phyloP scores from a whole-genome alignment of 768 basidiomycete genomes.

The Hygrocybe punicea region DNA sequence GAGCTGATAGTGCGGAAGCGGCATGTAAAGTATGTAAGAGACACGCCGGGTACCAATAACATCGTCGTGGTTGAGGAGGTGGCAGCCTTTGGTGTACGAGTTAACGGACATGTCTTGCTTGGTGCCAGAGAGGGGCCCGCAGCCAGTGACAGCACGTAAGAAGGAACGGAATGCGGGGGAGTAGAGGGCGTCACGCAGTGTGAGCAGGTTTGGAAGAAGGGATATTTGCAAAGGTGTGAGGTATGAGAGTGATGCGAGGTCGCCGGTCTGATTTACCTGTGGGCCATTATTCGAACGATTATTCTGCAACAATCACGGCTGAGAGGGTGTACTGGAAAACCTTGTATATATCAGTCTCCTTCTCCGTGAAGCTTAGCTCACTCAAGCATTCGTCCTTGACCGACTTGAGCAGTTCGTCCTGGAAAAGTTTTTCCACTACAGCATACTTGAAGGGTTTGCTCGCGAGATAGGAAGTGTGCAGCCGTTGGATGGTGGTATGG shows the following conservation, averaged over 20 bases:
- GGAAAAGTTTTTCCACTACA: slow-evolving; percentile 76
- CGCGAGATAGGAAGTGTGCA: slow-evolving; percentile 53
- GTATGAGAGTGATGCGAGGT: slow-evolving; percentile 89
- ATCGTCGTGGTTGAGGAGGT: slow-evolving; percentile 97
- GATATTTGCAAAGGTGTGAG: slow-evolving; percentile 74
- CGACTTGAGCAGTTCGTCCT: slow-evolving; percentile 71
- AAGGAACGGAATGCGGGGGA: slow-evolving; percentile 77
- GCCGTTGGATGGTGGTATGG: slow-evolving; percentile 49
- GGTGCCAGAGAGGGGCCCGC: slow-evolving; percentile 83
- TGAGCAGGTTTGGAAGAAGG: slow-evolving; percentile 73
- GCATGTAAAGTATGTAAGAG: slow-evolving; percentile 97
- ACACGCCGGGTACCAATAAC: slow-evolving; percentile 92
- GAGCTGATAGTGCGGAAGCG: slow-evolving; percentile 62
- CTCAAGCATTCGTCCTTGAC: slow-evolving; percentile 82
- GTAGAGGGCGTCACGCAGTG: slow-evolving; percentile 89
- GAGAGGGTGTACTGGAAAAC: slow-evolving; percentile 40
- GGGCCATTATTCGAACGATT: background rate
- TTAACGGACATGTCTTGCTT: slow-evolving; percentile 97
- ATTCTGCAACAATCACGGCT: background rate
- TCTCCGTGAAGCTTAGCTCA: slow-evolving; percentile 82
- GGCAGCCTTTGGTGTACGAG: slow-evolving; percentile 86
- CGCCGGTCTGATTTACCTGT: slow-evolving; percentile 95
- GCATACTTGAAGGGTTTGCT: slow-evolving; percentile 80
- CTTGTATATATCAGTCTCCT: slow-evolving; percentile 99
- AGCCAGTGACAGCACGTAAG: slow-evolving; percentile 83